These are phyloP conservation scores for Brassica rapa DNA, from an alignment of 345 rosid species.

Conservation along the genomic window DNA sequence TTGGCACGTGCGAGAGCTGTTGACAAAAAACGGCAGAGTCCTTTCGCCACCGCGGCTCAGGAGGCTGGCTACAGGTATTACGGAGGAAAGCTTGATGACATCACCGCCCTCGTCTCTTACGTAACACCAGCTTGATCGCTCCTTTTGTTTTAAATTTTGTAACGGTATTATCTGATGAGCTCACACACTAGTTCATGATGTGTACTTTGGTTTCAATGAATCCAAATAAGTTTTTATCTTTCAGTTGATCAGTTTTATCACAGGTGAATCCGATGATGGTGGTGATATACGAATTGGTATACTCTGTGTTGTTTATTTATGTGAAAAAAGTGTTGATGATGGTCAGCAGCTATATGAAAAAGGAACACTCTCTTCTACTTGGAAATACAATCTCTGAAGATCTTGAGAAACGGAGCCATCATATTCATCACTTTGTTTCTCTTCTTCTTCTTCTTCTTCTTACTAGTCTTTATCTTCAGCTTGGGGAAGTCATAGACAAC, in stretches of 20 bases:
- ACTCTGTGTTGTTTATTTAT: neutral
- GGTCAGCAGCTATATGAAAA: neutral
- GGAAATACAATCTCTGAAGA: conserved; percentile 28
- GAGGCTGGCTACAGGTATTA: conserved; percentile 86
- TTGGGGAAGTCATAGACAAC: conserved; percentile 29
- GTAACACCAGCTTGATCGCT: conserved; percentile 35
- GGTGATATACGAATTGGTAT: neutral
- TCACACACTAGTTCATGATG: neutral
- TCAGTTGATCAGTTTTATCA: neutral
- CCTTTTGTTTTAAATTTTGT: neutral
- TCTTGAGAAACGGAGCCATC: conserved; percentile 27
- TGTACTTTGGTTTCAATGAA: neutral
- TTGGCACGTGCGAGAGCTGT: conserved; percentile 80
- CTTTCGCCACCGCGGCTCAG: conserved; percentile 87
- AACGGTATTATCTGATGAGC: conserved; percentile 8
- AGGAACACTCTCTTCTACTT: conserved; percentile 16
- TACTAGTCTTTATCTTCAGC: conserved; percentile 12
- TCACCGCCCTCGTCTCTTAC: conserved; percentile 87
- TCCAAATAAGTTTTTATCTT: neutral
- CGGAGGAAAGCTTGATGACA: conserved; percentile 98
- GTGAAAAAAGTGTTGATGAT: neutral
- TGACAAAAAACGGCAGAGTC: conserved; percentile 74
- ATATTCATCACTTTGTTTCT: conserved; percentile 28
- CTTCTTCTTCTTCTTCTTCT: conserved; percentile 19
- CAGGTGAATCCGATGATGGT: neutral